Evolutionary conservation across 176 grass and related monocot genomes (phyloP), one percentile per base, ranked within the genome.

Genomic region (Melocanna baccifera): DNA sequence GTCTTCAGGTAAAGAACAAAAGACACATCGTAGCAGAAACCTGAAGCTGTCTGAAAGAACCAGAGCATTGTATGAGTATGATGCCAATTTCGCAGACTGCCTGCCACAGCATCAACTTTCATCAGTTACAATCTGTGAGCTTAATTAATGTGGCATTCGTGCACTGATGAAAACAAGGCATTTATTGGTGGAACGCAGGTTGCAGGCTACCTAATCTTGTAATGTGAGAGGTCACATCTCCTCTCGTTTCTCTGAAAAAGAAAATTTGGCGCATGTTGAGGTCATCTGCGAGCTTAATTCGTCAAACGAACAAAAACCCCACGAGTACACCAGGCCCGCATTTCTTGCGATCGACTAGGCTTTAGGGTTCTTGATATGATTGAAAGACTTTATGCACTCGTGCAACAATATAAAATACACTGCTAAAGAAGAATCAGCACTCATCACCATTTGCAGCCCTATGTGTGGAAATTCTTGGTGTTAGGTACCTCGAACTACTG

Each of bases 141-240:
- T 12, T 82, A 30, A 72, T 47, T 53, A 83, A 83, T 41, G 77
- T 30, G 39, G 9, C 67, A 26, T 34, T 42, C 84, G 75, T 80
- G 80, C 74, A 16, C 59, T 7, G 40, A 36, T 53, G 80, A 14
- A 79, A 73, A 62, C 67, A 75, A 47, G n/a, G 23, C 50, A 68
- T 90, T 83, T 71, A 69, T 42, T 83, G 67, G 80, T 51, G 20
- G 75, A 83, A 84, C 80, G 73, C 61, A 9, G 25, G 50, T 46
- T 75, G 69, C 67, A 55, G 84, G 68, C 42, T 61, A 75, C 59
- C 74, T 83, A 90, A 80, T 75, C 80, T 20, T 73, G 68, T 53
- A 48, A 80, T 48, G 73, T 23, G 84, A 78, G 22, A 48, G n/a
- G 70, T 79, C 76, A 76, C 61, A 58, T 69, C 71, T 19, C 23